These are phyloP conservation scores for Gigaspora rosea DNA, from an alignment of 192 early-diverging fungal genomes.

Conservation along the genomic window DNA sequence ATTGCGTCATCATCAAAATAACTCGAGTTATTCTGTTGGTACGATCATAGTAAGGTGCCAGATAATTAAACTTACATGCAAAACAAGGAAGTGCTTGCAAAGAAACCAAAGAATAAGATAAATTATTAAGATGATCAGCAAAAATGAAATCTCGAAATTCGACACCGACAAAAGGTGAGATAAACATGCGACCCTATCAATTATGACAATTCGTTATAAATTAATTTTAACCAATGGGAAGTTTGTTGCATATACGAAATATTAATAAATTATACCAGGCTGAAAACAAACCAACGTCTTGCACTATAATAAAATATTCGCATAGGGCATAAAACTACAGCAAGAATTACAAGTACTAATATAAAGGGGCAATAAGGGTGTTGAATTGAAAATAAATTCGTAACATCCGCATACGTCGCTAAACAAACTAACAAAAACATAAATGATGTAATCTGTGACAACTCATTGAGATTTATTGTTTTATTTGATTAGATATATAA, in stretches of 20 bases:
- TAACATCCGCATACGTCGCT: constrained; percentile 36
- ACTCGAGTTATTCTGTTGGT: too few relatives aligned
- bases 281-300: constrained; percentile 39
- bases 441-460: constrained; percentile 37
- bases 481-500: too few relatives aligned
- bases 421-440: constrained; percentile 34
- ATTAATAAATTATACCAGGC: constrained; percentile 42
- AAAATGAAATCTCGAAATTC: constrained; percentile 86
- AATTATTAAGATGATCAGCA: constrained; percentile 74
- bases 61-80: not conserved
- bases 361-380: constrained; percentile 22
- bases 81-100: constrained; percentile 56
- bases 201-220: not conserved
- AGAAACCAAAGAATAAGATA: constrained; percentile 69
- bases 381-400: constrained; percentile 5
- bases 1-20: too few relatives aligned
- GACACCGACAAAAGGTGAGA: constrained; percentile 59
- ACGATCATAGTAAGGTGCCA: too few relatives aligned
- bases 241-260: not conserved
- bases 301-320: constrained; percentile 43
- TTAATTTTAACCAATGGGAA: too few relatives aligned
- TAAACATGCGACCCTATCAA: constrained; percentile 51
- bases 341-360: constrained; percentile 32
- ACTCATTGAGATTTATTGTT: too few relatives aligned
- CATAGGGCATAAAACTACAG: constrained; percentile 45